Evolutionary conservation across 352 stramenopile species (phyloP), one percentile per base, ranked within the genome.

Genomic region (Phytophthora pluvialis): DNA sequence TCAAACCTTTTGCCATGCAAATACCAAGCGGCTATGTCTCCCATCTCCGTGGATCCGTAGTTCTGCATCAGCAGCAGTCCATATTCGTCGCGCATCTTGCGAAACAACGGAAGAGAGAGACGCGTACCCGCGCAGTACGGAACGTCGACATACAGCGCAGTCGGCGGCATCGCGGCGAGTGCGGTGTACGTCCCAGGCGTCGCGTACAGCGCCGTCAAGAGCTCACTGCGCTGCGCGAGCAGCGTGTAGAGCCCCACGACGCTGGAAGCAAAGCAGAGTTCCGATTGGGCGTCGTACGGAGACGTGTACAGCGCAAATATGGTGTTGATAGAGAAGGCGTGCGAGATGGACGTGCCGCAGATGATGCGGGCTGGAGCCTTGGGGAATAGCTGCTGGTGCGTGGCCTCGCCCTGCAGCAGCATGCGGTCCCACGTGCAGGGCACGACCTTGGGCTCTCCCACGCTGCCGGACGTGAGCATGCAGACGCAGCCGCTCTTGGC

Each of bases 301-400:
- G 86, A 95, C 8, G 77, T 89, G 43, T 89, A 78, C 21, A 96
- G 70, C 46, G 86, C 78, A 58, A 94, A 96, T 21, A 96, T 69
- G 3, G 85, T 83, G 59, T 96, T 96, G 64, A 96, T 93, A 6
- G 86, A 90, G 61, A 86, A 96, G 9, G 86, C 86, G 61, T 96
- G 88, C 9, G 86, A 79, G 55, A 96, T 95, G 15, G 88, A 94
- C 31, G 88, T 93, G 7, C 62, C 80, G 28, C 83, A 91, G 18
- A 94, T 76, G 48, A 96, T 78, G 4, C 86, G 84, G 28, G 79
- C 79, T 1, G 88, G 73, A 0, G 63, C n/a, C 16, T 72, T 47
- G 6, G 84, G 86, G 51, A 96, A 95, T 38, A 94, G 80, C 58
- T 88, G 65, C 38, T 88, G 71, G 35, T 93, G 70, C 5, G 85